phyloP scores from a whole-genome alignment of 441 rosid species.

The Populus hybrid region DNA sequence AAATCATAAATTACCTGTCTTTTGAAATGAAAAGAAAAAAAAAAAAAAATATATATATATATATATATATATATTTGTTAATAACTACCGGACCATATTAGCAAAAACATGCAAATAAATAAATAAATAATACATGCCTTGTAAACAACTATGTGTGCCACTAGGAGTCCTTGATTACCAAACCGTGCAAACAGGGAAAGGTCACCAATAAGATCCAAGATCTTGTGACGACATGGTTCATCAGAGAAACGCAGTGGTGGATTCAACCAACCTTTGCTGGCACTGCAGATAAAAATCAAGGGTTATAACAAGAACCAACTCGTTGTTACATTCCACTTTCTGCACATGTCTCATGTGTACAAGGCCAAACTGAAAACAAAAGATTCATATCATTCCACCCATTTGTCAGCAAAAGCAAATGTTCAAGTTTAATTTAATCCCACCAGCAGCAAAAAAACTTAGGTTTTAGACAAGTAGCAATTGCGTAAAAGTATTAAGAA shows the following conservation, averaged over 20 bases:
- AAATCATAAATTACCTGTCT: not conserved
- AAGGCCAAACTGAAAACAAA: constrained; percentile 5
- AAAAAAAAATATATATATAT: not conserved
- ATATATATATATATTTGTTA: not conserved
- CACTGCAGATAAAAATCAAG: constrained; percentile 34
- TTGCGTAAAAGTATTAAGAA: not conserved
- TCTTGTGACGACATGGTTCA: constrained; percentile 90
- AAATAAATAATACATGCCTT: constrained; percentile 38
- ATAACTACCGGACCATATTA: not conserved
- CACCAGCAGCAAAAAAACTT: not conserved
- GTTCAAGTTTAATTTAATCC: not conserved
- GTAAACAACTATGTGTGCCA: constrained; percentile 71
- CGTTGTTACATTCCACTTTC: not conserved
- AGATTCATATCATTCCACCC: not conserved
- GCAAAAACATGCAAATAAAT: not conserved
- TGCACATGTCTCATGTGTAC: not conserved
- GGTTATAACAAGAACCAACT: constrained; percentile 6
- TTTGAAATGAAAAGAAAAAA: not conserved
- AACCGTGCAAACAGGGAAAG: constrained; percentile 60
- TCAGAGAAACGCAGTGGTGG: constrained; percentile 62
- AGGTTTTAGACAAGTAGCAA: not conserved
- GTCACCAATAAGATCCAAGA: constrained; percentile 87
- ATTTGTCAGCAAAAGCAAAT: constrained; percentile 4
- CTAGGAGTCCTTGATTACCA: constrained; percentile 85
- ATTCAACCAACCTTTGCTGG: constrained; percentile 81